Conservation (phyloP, 2,329 filamentous ascomycete genomes). For the Mollisiaceae sp. region DNA sequence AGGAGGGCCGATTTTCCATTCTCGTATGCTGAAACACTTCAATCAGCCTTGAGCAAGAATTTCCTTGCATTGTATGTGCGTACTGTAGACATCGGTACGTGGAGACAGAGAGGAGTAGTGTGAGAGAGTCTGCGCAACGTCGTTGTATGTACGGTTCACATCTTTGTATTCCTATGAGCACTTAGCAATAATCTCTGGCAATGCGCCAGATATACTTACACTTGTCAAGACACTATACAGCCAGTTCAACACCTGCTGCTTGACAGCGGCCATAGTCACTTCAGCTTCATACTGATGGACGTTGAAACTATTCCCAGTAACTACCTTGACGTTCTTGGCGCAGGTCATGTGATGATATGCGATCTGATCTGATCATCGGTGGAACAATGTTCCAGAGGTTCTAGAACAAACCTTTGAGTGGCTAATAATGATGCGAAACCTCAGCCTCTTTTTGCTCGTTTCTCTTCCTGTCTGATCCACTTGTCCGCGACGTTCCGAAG, state of each 20-base stretch:
- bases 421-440: slow-evolving; percentile 3
- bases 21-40: slow-evolving; percentile 71
- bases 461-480: slow-evolving; percentile 1
- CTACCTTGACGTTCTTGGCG: slow-evolving; percentile 20
- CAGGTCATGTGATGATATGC: slow-evolving; percentile 23
- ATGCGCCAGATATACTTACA: slow-evolving; percentile 51
- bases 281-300: slow-evolving; percentile 25
- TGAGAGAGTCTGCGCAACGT: slow-evolving; percentile 82
- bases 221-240: slow-evolving; percentile 88
- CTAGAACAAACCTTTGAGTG: background rate
- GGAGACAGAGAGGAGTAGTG: slow-evolving; percentile 81
- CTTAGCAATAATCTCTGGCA: slow-evolving; percentile 23
- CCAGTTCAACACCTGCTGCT: slow-evolving; percentile 92
- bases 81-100: slow-evolving; percentile 95
- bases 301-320: slow-evolving; percentile 33
- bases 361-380: slow-evolving; percentile 10
- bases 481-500: slow-evolving; percentile 20
- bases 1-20: slow-evolving; percentile 86
- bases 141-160: slow-evolving; percentile 89
- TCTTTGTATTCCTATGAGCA: slow-evolving; percentile 82
- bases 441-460: background rate
- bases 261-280: slow-evolving; percentile 62
- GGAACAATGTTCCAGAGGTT: background rate
- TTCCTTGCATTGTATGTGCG: slow-evolving; percentile 36
- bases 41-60: slow-evolving; percentile 37